Conservation (phyloP, 2,329 filamentous ascomycete genomes). For the Diaporthe aspalathi region DNA sequence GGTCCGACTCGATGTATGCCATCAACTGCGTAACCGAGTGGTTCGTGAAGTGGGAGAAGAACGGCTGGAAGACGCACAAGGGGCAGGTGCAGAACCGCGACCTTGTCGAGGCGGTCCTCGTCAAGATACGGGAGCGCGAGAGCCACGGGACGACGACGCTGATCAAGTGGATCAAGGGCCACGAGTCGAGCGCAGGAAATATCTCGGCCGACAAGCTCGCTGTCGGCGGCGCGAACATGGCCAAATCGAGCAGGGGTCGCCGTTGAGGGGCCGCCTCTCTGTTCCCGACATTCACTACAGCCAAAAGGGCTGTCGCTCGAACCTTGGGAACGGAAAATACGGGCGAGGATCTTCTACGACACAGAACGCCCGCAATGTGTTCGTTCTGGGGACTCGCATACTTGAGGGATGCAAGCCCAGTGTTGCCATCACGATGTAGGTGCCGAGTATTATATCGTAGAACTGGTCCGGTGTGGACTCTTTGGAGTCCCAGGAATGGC, state of each 20-base stretch:
- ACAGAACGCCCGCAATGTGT: neutral
- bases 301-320: neutral
- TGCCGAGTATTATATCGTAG: constrained; percentile 3
- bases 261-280: constrained; percentile 23
- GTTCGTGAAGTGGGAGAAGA: constrained; percentile 79
- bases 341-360: neutral
- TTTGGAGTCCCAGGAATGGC: neutral
- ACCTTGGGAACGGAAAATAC: neutral
- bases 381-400: neutral
- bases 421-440: neutral
- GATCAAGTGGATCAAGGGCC: constrained; percentile 93
- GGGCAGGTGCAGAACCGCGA: constrained; percentile 90
- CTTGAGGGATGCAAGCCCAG: neutral
- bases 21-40: constrained; percentile 91
- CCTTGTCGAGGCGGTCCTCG: constrained; percentile 78
- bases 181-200: constrained; percentile 79
- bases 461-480: neutral
- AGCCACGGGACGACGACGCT: constrained; percentile 69
- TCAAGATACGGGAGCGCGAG: constrained; percentile 76
- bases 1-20: constrained; percentile 90
- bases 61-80: constrained; percentile 80
- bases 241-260: constrained; percentile 32
- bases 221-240: constrained; percentile 67
- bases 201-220: constrained; percentile 83
- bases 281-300: neutral